Conservation (phyloP, 371 early-diverging fungal species). For the Parasitella parasitica region DNA sequence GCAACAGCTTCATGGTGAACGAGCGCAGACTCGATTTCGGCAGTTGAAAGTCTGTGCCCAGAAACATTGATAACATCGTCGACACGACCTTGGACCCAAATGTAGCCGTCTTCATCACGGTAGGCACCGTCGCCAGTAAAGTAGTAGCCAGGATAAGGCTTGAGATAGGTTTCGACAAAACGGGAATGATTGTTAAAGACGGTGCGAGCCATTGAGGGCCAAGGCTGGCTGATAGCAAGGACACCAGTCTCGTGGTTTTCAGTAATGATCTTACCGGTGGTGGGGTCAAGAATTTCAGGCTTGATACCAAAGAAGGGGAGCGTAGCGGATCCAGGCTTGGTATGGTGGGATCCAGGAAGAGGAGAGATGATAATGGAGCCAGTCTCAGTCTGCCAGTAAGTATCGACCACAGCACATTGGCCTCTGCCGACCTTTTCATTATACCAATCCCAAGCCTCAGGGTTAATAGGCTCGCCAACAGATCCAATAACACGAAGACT, state of each 20-base stretch:
- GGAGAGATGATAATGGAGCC: conserved; percentile 93
- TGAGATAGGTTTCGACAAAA: conserved; percentile 88
- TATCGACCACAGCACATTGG: conserved; percentile 91
- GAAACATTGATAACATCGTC: conserved; percentile 98
- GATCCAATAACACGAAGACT: conserved; percentile 89
- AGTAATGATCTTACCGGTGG: conserved; percentile 67
- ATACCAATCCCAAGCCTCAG: conserved; percentile 98
- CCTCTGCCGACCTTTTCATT: conserved; percentile 81
- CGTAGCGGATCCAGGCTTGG: conserved; percentile 94
- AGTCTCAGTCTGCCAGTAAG: conserved; percentile 96
- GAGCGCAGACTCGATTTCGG: conserved; percentile 93
- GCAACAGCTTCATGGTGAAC: conserved; percentile 78
- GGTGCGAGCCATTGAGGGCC: conserved; percentile 96
- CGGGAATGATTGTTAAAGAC: conserved; percentile 89
- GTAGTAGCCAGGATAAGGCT: conserved; percentile 83
- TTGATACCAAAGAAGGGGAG: conserved; percentile 97
- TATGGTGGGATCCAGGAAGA: conserved; percentile 78
- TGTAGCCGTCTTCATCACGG: conserved; percentile 90
- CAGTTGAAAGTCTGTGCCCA: conserved; percentile 95
- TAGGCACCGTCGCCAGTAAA: conserved; percentile 90
- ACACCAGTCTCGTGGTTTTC: conserved; percentile 88
- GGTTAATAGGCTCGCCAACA: conserved; percentile 98
- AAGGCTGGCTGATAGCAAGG: conserved; percentile 79
- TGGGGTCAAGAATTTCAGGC: conserved; percentile 81
- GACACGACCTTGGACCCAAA: conserved; percentile 92